phyloP scores from a whole-genome alignment of 768 basidiomycete species.

The Steccherinum ochraceum region DNA sequence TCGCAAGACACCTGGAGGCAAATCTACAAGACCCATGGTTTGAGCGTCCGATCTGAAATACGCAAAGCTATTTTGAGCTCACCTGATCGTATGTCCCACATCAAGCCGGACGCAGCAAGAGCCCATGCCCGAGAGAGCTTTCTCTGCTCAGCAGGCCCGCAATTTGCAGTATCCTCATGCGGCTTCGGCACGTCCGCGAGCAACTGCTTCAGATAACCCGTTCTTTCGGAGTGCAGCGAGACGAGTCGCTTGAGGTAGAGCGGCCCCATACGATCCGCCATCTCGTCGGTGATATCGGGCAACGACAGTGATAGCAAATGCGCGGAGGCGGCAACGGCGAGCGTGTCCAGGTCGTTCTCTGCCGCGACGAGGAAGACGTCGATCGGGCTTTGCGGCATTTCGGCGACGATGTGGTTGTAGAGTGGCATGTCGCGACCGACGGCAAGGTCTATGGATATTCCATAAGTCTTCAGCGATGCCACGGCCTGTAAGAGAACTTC shows the following conservation, averaged over 20 bases:
- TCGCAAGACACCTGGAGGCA: too few species aligned
- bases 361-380: slow-evolving; percentile 38
- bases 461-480: slow-evolving; percentile 21
- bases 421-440: slow-evolving; percentile 25
- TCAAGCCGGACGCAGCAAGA: slow-evolving; percentile 19
- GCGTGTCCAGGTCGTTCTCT: slow-evolving; percentile 25
- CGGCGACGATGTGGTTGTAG: slow-evolving; percentile 26
- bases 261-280: slow-evolving; percentile 31
- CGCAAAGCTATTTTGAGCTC: too few species aligned
- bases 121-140: slow-evolving; percentile 22
- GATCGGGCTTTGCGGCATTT: slow-evolving; percentile 29
- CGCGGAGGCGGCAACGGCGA: slow-evolving; percentile 33
- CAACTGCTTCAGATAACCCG: slow-evolving; percentile 25
- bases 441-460: slow-evolving; percentile 16
- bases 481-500: slow-evolving; percentile 21
- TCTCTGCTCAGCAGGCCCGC: slow-evolving; percentile 15
- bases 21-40: too few species aligned
- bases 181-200: slow-evolving; percentile 18
- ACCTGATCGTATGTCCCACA: slow-evolving; percentile 23
- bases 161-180: slow-evolving; percentile 16
- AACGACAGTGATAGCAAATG: slow-evolving; percentile 31
- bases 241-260: slow-evolving; percentile 34
- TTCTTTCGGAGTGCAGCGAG: slow-evolving; percentile 29
- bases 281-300: slow-evolving; percentile 28
- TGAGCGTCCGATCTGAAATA: too few species aligned